These are phyloP conservation scores for Rhizopogon sp. DNA, from an alignment of 768 basidiomycete species.

Conservation along the genomic window DNA sequence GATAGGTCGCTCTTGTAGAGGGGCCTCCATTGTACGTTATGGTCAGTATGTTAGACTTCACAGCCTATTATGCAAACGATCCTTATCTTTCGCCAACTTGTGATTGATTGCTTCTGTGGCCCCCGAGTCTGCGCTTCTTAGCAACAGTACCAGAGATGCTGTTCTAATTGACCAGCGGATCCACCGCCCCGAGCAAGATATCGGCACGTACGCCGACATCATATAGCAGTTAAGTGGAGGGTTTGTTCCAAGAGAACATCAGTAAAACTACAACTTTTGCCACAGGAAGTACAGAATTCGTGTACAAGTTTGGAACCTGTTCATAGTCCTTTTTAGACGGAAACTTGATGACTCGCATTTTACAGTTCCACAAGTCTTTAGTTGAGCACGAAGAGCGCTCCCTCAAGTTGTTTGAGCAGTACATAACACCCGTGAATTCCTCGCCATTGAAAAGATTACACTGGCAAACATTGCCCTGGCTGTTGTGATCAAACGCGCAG, in stretches of 20 bases:
- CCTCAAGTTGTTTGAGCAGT: slow-evolving; percentile 18
- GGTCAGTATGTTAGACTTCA: no score
- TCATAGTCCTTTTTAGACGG: no score
- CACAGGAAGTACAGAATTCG: no score
- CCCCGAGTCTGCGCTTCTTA: slow-evolving; percentile 22
- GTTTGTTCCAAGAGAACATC: slow-evolving; percentile 5
- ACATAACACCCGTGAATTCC: slow-evolving; percentile 18
- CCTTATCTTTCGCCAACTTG: no score
- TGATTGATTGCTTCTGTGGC: slow-evolving; percentile 17
- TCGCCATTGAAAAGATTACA: slow-evolving; percentile 19
- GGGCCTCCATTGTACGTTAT: no score
- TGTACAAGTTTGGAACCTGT: slow-evolving; percentile 11
- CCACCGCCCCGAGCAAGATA: slow-evolving; percentile 23
- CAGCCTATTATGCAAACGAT: no score
- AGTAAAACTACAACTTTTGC: no score
- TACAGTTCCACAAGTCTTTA: slow-evolving; percentile 11
- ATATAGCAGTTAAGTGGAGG: slow-evolving; percentile 12
- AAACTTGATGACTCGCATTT: background rate
- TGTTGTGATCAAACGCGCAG: slow-evolving; percentile 16
- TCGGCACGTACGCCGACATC: slow-evolving; percentile 16
- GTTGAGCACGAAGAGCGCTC: slow-evolving; percentile 14
- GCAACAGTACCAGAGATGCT: slow-evolving; percentile 15
- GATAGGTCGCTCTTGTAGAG: background rate
- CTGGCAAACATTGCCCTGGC: slow-evolving; percentile 22
- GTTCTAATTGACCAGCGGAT: slow-evolving; percentile 27